Evolutionary conservation across 140 eudicot genomes (phyloP), one percentile per base, ranked within the genome.

Genomic region (Artemisia princeps): DNA sequence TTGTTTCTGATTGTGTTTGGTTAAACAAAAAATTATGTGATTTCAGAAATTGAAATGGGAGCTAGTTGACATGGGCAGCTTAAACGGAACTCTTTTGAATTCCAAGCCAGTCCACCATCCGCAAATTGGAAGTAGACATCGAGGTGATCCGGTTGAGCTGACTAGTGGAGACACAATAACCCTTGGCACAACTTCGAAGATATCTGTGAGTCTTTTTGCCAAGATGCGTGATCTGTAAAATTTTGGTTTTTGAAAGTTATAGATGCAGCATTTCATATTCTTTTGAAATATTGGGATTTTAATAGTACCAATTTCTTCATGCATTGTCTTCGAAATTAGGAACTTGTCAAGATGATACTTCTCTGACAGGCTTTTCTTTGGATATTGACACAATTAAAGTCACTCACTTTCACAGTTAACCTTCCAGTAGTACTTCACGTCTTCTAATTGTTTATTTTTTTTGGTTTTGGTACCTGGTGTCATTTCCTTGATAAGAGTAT

Each of bases 61-160:
- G 86, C 80, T 92, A 63, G 90, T 88, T 22, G 98, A 92, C 83
- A 76, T 92, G 89, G 98, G 98, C 52, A 92, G 98, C 81, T 80
- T 92, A 68, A 92, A 92, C 20, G 98, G 98, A 70, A 88, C 98
- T 60, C 82, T 83, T 8, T 58, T 88, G 79, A 92, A 92, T 76
- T 82, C 94, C 67, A 76, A 72, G 73, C 74, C 84, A 30, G 73
- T 88, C 28, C 77, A 85, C 75, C 86, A 78, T 70, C 80, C 82
- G 74, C 80, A 78, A 56, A 71, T 80, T 53, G 98, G 95, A 77
- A 85, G 92, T 75, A 82, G 98, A 68, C 81, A 76, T 45, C 84
- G 96, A 92, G 94, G 98, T 71, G 84, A 83, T 68, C 96, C 95
- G 2, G 79, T 76, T 69, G 96, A 92, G 79, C 84, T 92, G 52